A percentile compares a stretch with the other conserved stretches of the same genome.
phyloP scores from a whole-genome alignment of 2,329 filamentous ascomycete species.

The Ramichloridium luteum region DNA sequence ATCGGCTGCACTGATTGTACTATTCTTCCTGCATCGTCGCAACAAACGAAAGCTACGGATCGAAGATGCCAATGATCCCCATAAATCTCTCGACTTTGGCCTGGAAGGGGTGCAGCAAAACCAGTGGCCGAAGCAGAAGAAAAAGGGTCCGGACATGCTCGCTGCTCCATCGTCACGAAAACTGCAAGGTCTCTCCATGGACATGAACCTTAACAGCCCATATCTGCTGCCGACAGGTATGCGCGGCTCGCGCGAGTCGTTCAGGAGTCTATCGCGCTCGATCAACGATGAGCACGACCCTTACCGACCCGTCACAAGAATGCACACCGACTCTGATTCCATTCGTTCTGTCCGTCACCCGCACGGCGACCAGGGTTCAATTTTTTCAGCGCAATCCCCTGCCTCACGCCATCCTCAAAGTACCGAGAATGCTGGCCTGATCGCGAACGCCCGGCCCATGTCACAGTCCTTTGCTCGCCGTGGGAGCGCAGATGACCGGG shows the following conservation, averaged over 20 bases:
- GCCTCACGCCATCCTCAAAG: too few relatives aligned
- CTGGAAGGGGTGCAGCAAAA: constrained; percentile 45
- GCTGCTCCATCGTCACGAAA: constrained; percentile 12
- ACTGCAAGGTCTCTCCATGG: constrained; percentile 44
- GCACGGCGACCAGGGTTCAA: constrained; percentile 33
- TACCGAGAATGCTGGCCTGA: constrained; percentile 37
- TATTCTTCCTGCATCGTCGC: constrained; percentile 69
- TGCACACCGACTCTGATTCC: constrained; percentile 32
- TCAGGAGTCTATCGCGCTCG: constrained; percentile 71
- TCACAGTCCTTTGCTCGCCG: constrained; percentile 39
- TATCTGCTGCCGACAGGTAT: constrained; percentile 84
- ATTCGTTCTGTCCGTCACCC: constrained; percentile 11
- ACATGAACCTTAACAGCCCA: constrained; percentile 64
- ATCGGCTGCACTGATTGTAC: constrained; percentile 49
- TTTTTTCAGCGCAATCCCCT: too few relatives aligned
- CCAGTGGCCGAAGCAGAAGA: constrained; percentile 33
- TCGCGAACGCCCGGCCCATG: constrained; percentile 47
- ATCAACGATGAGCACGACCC: constrained; percentile 69
- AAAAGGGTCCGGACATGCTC: constrained; percentile 42
- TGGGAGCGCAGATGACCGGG: too few relatives aligned
- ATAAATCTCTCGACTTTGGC: constrained; percentile 88
- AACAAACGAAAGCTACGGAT: constrained; percentile 56
- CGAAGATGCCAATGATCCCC: constrained; percentile 77
- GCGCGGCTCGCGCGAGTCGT: constrained; percentile 69
- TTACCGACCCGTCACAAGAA: constrained; percentile 56